Conservation (phyloP, 257 asterid species). For the Solanum chilense region DNA sequence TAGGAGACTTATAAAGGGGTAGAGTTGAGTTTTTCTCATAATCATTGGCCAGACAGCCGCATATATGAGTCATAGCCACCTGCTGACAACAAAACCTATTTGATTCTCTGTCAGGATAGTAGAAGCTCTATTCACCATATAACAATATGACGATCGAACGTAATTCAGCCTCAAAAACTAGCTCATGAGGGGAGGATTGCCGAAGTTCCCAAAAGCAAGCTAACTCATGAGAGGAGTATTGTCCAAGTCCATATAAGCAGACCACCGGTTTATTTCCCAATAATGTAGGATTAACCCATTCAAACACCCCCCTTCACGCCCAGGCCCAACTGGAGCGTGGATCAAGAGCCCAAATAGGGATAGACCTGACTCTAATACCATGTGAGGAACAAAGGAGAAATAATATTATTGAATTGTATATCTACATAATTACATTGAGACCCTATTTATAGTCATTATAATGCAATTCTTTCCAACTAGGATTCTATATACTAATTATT, state of each 20-base stretch:
- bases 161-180: background rate
- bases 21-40: background rate
- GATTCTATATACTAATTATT: no score
- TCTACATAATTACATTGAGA: no score
- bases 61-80: background rate
- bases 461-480: no score
- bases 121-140: background rate
- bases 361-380: no score
- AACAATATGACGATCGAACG: accelerated
- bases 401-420: background rate
- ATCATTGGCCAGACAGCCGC: background rate
- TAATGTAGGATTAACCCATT: background rate
- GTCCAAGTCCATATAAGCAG: background rate
- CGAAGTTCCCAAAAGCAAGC: background rate
- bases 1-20: background rate
- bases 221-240: background rate
- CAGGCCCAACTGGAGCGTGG: background rate
- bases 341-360: background rate
- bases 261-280: background rate
- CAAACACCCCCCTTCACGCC: background rate
- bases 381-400: background rate
- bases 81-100: background rate
- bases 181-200: background rate
- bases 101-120: background rate
- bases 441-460: background rate